Evolutionary conservation across 2,329 filamentous ascomycete species (phyloP), one percentile per base, ranked within the genome.

Genomic region (Penicillium italicum): DNA sequence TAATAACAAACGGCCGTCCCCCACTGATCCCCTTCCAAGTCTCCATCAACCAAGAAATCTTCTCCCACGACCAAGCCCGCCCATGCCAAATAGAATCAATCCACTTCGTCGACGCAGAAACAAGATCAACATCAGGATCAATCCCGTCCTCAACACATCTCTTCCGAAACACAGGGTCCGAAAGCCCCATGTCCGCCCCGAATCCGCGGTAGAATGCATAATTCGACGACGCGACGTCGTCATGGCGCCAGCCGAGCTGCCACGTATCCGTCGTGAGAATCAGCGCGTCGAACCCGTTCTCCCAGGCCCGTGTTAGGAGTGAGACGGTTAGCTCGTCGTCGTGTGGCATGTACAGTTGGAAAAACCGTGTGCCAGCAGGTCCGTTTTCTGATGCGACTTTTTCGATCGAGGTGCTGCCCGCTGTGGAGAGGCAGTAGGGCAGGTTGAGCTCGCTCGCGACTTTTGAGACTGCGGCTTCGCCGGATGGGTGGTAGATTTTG

Each of bases 81-180:
- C 84, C 84, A 67, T 87, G 84, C 83, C 84, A 87, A 44, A 87
- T 77, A 43, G 79, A 82, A 62, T 87, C 84, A 59, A 87, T 86
- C 84, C 84, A 87, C 57, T 82, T 77, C 0, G 80, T 79, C 2
- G 81, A 80, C 0, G 83, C 84, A 57, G 79, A 77, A 36, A 83
- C 80, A 1, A 78, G 76, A 48, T 81, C 72, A 38, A 71, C 80
- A 40, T 74, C 66, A 0, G 79, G 77, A 65, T 87, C 81, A 46
- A 86, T 83, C 0, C 78, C 78, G 2, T 67, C 74, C 41, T 81
- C 80, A 28, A 70, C 69, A 24, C 86, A 70, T 1, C 80, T 69
- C 58, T 78, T 77, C 61, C 79, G 77, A 64, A 87, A 87, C 0
- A 86, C 81, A 0, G 82, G 82, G 56, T 87, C 84, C 0, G 72